These are phyloP conservation scores for Byssochlamys sp. DNA, from an alignment of 2,329 filamentous ascomycete species.

Conservation along the genomic window DNA sequence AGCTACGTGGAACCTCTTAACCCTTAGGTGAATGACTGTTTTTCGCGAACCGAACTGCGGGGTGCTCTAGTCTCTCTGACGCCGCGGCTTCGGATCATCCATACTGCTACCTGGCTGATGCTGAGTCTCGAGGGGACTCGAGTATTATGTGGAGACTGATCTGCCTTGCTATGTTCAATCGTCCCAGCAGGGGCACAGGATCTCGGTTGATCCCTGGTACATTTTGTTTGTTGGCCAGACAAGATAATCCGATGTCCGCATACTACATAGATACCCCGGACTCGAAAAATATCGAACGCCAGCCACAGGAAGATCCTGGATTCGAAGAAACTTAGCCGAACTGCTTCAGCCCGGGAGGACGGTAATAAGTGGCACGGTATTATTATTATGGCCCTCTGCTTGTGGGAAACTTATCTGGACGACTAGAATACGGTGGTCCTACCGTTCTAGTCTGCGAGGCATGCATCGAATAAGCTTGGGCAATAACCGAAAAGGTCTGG, in stretches of 20 bases:
- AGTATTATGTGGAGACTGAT: neutral
- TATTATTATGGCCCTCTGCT: neutral
- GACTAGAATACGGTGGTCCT: neutral
- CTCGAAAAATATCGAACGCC: neutral
- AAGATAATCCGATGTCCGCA: neutral
- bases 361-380: too few relatives aligned
- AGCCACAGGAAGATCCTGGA: neutral
- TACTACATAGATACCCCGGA: neutral
- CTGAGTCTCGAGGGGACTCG: neutral
- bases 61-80: neutral
- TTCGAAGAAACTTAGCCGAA: neutral
- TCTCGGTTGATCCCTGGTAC: neutral
- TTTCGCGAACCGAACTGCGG: neutral
- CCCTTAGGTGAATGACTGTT: neutral
- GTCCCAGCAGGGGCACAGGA: neutral
- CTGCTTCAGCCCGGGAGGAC: neutral
- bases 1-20: neutral
- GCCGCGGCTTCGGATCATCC: neutral
- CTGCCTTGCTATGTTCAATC: neutral
- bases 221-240: neutral
- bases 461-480: neutral
- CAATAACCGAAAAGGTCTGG: neutral
- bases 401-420: neutral
- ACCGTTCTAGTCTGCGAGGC: neutral
- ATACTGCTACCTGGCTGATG: neutral